phyloP scores from a whole-genome alignment of 257 asterid species.

The Vinca minor region DNA sequence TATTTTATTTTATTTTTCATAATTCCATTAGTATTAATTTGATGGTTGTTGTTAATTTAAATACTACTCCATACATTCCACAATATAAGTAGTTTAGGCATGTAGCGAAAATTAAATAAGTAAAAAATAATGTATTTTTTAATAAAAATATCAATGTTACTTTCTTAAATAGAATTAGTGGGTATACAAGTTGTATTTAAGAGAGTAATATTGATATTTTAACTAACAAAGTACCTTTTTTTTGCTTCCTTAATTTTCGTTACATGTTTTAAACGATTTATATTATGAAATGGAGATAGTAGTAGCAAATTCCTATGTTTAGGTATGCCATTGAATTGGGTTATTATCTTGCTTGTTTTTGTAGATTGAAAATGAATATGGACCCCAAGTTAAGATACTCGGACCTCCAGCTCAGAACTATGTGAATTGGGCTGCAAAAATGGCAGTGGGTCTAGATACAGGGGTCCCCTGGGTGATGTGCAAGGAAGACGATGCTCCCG shows the following conservation, averaged over 20 bases:
- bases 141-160: too few relatives aligned
- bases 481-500: slow-evolving; percentile 65
- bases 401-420: slow-evolving; percentile 33
- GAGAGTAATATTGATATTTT: too few relatives aligned
- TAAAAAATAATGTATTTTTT: too few relatives aligned
- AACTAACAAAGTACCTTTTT: too few relatives aligned
- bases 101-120: too few relatives aligned
- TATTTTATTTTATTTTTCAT: neutral
- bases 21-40: neutral
- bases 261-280: too few relatives aligned
- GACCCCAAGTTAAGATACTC: slow-evolving; percentile 28
- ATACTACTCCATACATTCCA: too few relatives aligned
- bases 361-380: slow-evolving; percentile 44
- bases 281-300: too few relatives aligned
- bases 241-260: too few relatives aligned
- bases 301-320: neutral
- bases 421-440: slow-evolving; percentile 39
- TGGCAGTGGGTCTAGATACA: slow-evolving; percentile 36
- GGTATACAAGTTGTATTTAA: too few relatives aligned
- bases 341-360: neutral
- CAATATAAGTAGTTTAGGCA: too few relatives aligned
- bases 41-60: neutral
- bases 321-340: neutral
- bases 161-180: too few relatives aligned
- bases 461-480: slow-evolving; percentile 55